Conservation (phyloP, 2,329 filamentous ascomycete genomes). For the Colletotrichum australisinense region DNA sequence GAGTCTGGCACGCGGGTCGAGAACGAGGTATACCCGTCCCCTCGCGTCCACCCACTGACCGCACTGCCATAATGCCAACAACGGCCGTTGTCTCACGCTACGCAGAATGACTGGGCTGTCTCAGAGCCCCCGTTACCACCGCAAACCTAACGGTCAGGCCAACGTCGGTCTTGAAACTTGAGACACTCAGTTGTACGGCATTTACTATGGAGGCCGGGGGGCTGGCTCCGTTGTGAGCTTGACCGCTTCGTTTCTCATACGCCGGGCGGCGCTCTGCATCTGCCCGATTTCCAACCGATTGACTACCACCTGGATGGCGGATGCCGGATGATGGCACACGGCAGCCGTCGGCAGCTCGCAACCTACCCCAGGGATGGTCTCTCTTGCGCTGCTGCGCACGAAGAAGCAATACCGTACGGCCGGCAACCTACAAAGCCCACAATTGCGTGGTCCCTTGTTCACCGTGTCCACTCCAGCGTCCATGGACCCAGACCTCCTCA, state of each 20-base stretch:
- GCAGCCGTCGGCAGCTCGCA: slow-evolving; percentile 16
- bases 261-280: slow-evolving; percentile 6
- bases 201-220: slow-evolving; percentile 20
- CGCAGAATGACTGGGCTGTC: slow-evolving; percentile 27
- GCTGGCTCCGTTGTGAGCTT: slow-evolving; percentile 15
- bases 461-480: slow-evolving; percentile 8
- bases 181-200: slow-evolving; percentile 27
- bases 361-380: slow-evolving; percentile 1
- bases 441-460: slow-evolving; percentile 24
- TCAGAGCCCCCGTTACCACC: slow-evolving; percentile 18
- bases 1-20: slow-evolving; percentile 19
- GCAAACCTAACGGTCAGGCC: slow-evolving; percentile 14
- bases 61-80: slow-evolving; percentile 12
- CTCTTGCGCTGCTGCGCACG: background rate
- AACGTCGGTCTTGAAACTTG: slow-evolving; percentile 14
- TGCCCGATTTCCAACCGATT: slow-evolving; percentile 4
- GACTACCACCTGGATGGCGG: background rate
- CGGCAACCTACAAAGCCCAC: slow-evolving; percentile 28
- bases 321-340: slow-evolving; percentile 19
- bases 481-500: slow-evolving; percentile 16
- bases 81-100: slow-evolving; percentile 28
- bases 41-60: background rate
- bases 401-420: slow-evolving; percentile 32
- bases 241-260: slow-evolving; percentile 19
- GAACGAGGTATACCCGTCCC: background rate